These are phyloP conservation scores for Lasiosphaeris hirsuta DNA, from an alignment of 495 filamentous ascomycete genomes.

Conservation along the genomic window DNA sequence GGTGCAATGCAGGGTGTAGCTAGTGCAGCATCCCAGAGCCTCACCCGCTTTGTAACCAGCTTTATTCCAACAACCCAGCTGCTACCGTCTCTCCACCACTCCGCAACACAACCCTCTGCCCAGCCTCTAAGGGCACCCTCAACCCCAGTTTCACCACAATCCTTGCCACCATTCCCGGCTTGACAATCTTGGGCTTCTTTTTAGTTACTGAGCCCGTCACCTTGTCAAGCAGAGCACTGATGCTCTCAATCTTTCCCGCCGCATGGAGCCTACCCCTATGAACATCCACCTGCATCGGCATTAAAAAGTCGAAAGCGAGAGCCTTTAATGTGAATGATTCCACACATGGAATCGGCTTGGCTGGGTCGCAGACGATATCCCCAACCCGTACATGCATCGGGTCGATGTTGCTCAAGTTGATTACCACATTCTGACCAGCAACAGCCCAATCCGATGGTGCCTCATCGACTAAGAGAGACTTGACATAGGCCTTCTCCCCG, in stretches of 20 bases:
- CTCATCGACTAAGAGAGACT: constrained; percentile 69
- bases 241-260: constrained; percentile 65
- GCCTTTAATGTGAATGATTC: constrained; percentile 76
- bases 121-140: constrained; percentile 74
- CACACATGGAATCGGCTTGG: constrained; percentile 62
- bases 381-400: constrained; percentile 73
- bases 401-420: constrained; percentile 86
- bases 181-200: constrained; percentile 79
- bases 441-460: constrained; percentile 83
- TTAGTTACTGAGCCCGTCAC: constrained; percentile 63
- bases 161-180: constrained; percentile 65
- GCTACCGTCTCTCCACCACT: constrained; percentile 78
- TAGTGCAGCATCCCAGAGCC: constrained; percentile 8
- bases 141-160: constrained; percentile 68
- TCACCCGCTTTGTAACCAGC: constrained; percentile 4
- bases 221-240: constrained; percentile 76
- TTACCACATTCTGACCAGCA: constrained; percentile 82
- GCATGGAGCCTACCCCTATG: constrained; percentile 80
- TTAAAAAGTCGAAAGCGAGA: constrained; percentile 81
- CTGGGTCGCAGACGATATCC: constrained; percentile 75
- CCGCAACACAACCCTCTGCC: constrained; percentile 75
- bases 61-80: constrained; percentile 76
- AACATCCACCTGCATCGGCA: constrained; percentile 85
- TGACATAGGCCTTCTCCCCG: constrained; percentile 72
- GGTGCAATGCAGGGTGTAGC: neutral